phyloP scores from a whole-genome alignment of 306 rosid genomes.

The Luffa aegyptiaca region DNA sequence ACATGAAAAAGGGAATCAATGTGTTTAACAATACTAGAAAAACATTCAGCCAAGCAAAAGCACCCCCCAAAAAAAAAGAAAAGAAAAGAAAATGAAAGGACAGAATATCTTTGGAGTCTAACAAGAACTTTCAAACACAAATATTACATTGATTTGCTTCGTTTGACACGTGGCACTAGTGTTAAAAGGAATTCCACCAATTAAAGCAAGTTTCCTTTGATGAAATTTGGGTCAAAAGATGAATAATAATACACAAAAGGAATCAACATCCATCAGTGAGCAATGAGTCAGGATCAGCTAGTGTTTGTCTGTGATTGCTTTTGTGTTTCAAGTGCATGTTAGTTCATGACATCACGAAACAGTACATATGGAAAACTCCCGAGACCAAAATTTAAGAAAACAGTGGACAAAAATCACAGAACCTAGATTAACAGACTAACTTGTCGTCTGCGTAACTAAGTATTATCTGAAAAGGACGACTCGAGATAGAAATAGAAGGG shows the following conservation, averaged over 20 bases:
- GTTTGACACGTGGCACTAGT: not conserved
- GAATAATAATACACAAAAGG: slow-evolving; percentile 2
- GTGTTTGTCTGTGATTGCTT: slow-evolving; percentile 8
- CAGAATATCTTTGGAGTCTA: not conserved
- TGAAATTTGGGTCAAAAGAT: slow-evolving; percentile 14
- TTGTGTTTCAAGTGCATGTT: slow-evolving; percentile 1
- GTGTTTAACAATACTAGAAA: not conserved
- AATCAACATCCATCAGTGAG: slow-evolving; percentile 13
- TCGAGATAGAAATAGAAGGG: not conserved
- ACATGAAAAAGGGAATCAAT: not conserved
- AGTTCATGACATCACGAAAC: not conserved
- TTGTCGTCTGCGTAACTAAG: slow-evolving; percentile 3
- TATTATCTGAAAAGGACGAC: not conserved
- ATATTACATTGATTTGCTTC: not conserved
- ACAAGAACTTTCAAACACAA: not conserved
- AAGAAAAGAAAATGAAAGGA: not conserved
- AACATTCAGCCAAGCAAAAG: not conserved
- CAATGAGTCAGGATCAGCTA: slow-evolving; percentile 18
- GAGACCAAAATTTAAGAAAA: not conserved
- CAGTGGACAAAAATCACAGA: not conserved
- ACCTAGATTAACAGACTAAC: not conserved
- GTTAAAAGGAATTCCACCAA: slow-evolving; percentile 12
- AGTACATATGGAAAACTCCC: not conserved
- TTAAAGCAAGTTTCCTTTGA: slow-evolving; percentile 12
- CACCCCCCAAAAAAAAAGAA: not conserved